Conservation (phyloP, 1,284 basidiomycete genomes). For the Gomphus bonarii region DNA sequence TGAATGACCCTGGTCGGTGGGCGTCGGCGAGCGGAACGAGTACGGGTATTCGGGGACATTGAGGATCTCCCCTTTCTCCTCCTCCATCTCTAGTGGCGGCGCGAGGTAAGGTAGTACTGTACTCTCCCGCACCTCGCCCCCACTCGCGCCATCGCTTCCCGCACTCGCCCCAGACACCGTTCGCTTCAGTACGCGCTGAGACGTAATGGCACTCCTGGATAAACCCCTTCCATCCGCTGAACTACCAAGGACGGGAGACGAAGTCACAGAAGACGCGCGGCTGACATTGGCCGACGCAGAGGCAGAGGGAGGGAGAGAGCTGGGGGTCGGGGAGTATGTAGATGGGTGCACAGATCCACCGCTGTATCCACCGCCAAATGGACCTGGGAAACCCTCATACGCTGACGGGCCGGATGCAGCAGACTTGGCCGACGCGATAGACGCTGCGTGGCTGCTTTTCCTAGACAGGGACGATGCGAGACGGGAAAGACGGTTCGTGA, state of each 20-base stretch:
- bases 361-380: background rate
- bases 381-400: background rate
- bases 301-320: background rate
- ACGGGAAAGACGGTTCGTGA: slow-evolving; percentile 53
- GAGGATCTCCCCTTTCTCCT: background rate
- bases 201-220: background rate
- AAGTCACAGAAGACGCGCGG: background rate
- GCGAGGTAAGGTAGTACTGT: background rate
- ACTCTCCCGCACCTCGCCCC: background rate
- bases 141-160: background rate
- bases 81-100: background rate
- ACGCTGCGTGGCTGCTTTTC: slow-evolving; percentile 14
- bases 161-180: background rate
- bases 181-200: background rate
- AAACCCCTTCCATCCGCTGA: background rate
- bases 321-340: background rate
- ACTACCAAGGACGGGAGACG: background rate
- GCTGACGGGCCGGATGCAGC: background rate
- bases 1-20: background rate
- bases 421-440: background rate
- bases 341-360: background rate
- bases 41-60: background rate
- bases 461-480: slow-evolving; percentile 34
- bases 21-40: background rate
- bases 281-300: background rate